Conservation (phyloP, 1,284 basidiomycete species). For the Tilletiaria anomala region DNA sequence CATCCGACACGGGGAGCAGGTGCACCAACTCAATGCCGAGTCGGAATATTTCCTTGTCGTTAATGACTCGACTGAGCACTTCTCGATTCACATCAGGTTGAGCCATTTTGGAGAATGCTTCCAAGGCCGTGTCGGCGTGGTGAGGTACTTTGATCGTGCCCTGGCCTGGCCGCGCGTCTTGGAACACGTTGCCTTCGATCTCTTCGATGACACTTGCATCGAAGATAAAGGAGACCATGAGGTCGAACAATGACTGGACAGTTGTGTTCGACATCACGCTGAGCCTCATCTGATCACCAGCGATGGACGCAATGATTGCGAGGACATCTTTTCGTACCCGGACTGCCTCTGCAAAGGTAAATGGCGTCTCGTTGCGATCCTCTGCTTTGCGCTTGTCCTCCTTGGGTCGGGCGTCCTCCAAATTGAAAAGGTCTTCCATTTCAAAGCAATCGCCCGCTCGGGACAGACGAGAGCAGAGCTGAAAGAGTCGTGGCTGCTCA, state of each 20-base stretch:
- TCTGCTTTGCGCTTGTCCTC: background rate
- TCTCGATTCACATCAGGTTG: constrained; percentile 67
- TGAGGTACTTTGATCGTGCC: constrained; percentile 41
- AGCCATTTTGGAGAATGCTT: constrained; percentile 63
- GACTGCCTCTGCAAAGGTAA: constrained; percentile 44
- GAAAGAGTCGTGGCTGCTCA: constrained; percentile 52
- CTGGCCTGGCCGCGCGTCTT: constrained; percentile 43
- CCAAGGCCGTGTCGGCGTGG: constrained; percentile 61
- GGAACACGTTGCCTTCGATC: constrained; percentile 45
- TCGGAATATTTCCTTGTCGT: constrained; percentile 47
- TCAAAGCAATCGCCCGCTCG: constrained; percentile 4
- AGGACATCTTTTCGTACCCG: constrained; percentile 63
- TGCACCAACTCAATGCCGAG: constrained; percentile 60
- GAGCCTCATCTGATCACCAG: constrained; percentile 45
- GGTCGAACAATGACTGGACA: constrained; percentile 50
- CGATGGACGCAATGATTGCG: constrained; percentile 57
- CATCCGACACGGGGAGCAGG: constrained; percentile 62
- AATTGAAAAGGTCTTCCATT: background rate
- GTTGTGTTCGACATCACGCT: constrained; percentile 40
- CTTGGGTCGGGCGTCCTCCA: constrained; percentile 2
- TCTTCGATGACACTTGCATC: constrained; percentile 55
- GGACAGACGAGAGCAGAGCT: constrained; percentile 55
- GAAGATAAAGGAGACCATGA: constrained; percentile 61
- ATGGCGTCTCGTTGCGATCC: constrained; percentile 4
- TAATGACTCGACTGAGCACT: constrained; percentile 53